Evolutionary conservation across 1,139 yeast genomes (phyloP).

Genomic region (Yamadazyma jaroonii): DNA sequence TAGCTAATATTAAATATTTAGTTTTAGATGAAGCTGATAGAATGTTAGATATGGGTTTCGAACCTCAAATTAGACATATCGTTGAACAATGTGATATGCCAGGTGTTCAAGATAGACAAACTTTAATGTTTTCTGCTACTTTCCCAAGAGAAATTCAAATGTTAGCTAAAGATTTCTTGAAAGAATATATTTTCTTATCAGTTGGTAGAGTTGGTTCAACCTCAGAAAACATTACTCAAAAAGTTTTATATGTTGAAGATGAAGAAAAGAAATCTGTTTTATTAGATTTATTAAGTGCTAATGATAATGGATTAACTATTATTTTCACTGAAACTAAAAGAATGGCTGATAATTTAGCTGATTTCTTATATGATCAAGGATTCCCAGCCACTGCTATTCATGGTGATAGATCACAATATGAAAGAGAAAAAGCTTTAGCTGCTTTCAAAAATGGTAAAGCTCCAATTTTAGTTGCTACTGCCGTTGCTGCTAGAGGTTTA

Average conservation of each 20-base stretch:
- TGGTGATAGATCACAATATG: slow-evolving; percentile 97
- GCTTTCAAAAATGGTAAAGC: slow-evolving; percentile 83
- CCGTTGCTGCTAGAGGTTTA: slow-evolving; percentile 98
- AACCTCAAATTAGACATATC: slow-evolving; percentile 97
- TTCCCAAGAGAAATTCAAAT: slow-evolving; percentile 97
- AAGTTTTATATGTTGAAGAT: slow-evolving; percentile 89
- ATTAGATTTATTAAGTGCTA: slow-evolving; percentile 77
- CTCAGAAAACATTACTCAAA: slow-evolving; percentile 95
- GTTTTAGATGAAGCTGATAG: slow-evolving; percentile 99
- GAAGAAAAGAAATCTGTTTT: slow-evolving; percentile 90
- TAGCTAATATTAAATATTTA: slow-evolving; percentile 85
- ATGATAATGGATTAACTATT: slow-evolving; percentile 83
- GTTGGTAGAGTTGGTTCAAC: slow-evolving; percentile 99
- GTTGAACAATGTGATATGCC: slow-evolving; percentile 99
- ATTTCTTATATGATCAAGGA: slow-evolving; percentile 82
- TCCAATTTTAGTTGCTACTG: slow-evolving; percentile 95
- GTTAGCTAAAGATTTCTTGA: slow-evolving; percentile 95
- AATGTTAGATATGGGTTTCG: slow-evolving; percentile 99
- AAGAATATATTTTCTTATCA: slow-evolving; percentile 90
- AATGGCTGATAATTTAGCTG: slow-evolving; percentile 95
- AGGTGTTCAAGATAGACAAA: slow-evolving; percentile 84
- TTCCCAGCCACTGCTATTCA: slow-evolving; percentile 98
- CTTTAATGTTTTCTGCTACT: slow-evolving; percentile 97
- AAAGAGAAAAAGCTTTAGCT: slow-evolving; percentile 96
- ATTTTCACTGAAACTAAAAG: slow-evolving; percentile 98